Base-by-base conservation (phyloP, 208 protist species). In the Leishmania tarentolae region DNA sequence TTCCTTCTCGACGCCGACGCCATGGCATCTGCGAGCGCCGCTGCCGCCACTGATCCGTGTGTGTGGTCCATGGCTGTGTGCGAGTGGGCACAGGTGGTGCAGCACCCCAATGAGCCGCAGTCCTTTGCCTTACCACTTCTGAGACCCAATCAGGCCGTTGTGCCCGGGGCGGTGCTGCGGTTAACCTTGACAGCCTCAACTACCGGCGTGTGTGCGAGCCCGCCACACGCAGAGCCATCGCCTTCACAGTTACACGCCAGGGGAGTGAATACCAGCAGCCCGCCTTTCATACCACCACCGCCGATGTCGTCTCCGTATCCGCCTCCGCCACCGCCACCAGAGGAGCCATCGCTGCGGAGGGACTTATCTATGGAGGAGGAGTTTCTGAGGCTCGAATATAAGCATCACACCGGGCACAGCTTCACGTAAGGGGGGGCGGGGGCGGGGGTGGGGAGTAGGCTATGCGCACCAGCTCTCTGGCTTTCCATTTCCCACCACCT, bases 1-100 rank as follows among this genome's bases (percentile, higher is more conserved):
- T 96, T 96, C 83, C 90, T 96, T 59, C 76, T 94, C 21, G 92
- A 96, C 69, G 94, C 94, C 61, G 90, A 91, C 35, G 86, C 86
- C 53, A 78, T 81, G 77, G 66, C 77, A 13, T 59, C 61, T 7
- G 69, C 63, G 57, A 28, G 76, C 9, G 71, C 63, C 6, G 35
- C 79, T n/a, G 47, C 63, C 11, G 35, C 47, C 35, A 76, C 56
- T 5, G 76, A 68, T 17, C 59, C 78, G 37, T 83, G 68, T 76
- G 90, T 94, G n/a, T 98, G 92, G 90, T 93, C 92, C 19, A 79
- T 96, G 77, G 90, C 87, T 40, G 83, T 94, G 76, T 91, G 88
- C 50, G 94, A 97, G 87, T 95, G 91, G 90, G 65, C 78, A 15
- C 65, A 80, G 13, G 92, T 85, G 42, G 84, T 95, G 69, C 86